Percentiles rank a stretch among this genome's conserved stretches.
These are phyloP conservation scores for Pittosporum tobira DNA, from an alignment of 129 eudicot species.

Conservation along the genomic window DNA sequence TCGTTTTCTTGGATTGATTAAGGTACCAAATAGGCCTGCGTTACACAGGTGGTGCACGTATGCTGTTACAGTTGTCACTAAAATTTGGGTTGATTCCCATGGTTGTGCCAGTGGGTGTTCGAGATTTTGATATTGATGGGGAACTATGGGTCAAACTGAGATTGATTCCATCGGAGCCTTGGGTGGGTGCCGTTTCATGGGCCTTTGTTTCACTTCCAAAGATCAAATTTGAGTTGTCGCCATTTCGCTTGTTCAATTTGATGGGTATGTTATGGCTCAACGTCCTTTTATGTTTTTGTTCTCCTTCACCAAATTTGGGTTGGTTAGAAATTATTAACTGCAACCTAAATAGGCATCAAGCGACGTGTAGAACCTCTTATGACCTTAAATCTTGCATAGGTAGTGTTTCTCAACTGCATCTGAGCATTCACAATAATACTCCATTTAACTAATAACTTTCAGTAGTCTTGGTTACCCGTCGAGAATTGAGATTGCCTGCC, in stretches of 20 bases:
- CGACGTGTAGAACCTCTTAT: slow-evolving; percentile 1
- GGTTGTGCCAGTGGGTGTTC: slow-evolving; percentile 83
- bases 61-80: slow-evolving; percentile 76
- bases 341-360: neutral
- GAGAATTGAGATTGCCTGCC: too few relatives aligned
- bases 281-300: slow-evolving; percentile 9
- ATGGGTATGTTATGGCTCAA: slow-evolving; percentile 58
- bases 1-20: slow-evolving; percentile 15
- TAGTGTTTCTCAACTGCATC: too few relatives aligned
- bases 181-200: slow-evolving; percentile 95
- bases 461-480: neutral
- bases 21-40: slow-evolving; percentile 98
- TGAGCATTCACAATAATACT: too few relatives aligned
- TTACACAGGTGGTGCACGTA: slow-evolving; percentile 97
- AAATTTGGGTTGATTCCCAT: slow-evolving; percentile 80
- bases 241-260: slow-evolving; percentile 87
- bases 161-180: slow-evolving; percentile 82
- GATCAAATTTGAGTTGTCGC: slow-evolving; percentile 76
- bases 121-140: slow-evolving; percentile 94
- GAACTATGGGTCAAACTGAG: slow-evolving; percentile 96
- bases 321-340: neutral
- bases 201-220: slow-evolving; percentile 98
- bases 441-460: neutral
- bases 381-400: too few relatives aligned
- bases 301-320: too few relatives aligned